Evolutionary conservation across 129 eudicot species (phyloP), one percentile per base, ranked within the genome.

Genomic region (Erigeron canadensis): DNA sequence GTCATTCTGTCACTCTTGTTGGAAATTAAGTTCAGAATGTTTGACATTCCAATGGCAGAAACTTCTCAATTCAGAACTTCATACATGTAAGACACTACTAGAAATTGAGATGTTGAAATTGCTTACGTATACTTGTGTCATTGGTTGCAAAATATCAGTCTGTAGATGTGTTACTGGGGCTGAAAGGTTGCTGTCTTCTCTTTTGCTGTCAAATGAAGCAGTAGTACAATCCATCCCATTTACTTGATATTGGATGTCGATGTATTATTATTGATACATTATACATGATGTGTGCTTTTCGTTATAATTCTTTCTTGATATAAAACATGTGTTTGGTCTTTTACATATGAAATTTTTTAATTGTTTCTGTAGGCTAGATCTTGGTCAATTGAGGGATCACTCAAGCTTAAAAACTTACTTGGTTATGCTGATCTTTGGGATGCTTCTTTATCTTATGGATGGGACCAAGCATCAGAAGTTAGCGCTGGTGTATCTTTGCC

Each of bases 401-500:
- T 87, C 48, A 94, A 84, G 79, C 82, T 89, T 59, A 94, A 90
- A 79, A 94, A 94, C 74, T 61, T 86, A 81, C 73, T 94, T 45
- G 98, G 98, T 7, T 87, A 85, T 77, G 98, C 90, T 60, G 98
- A 94, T 84, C 22, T 85, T 44, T 94, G 95, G 96, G 90, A 89
- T 70, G 81, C 93, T 79, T 87, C 98, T 66, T 53, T 86, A 63
- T 77, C 87, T 59, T 94, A 87, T 73, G 96, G 98, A 34, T 87
- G 89, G 97, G 95, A 86, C 74, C 96, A 89, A 81, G 75, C 88
- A 66, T 80, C 93, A 13, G 96, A 89, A 70, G 67, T 87, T 61
- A 89, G 98, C 42, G 80, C 82, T 70, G 98, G 98, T 68, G 83
- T 94, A n/a, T 80, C 84, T 68, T 81, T 94, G 41, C 98, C 98